Conservation (phyloP, 371 early-diverging fungal species). For the Lichtheimia ornata region DNA sequence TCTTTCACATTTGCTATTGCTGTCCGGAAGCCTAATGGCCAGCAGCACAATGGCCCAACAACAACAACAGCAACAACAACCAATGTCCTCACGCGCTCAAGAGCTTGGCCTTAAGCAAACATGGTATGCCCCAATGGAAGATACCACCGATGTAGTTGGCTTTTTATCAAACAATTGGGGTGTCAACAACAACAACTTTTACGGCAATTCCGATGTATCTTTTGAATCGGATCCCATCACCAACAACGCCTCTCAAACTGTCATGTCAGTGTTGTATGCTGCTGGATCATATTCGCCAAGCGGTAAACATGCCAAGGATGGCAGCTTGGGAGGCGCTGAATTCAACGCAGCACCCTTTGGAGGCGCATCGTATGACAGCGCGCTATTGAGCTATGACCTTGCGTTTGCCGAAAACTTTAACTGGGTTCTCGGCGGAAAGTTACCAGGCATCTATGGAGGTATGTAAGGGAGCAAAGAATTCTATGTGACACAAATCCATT, state of each 20-base stretch:
- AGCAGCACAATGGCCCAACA: slow-evolving; percentile 3
- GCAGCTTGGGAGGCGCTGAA: slow-evolving; percentile 43
- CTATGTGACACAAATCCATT: not conserved
- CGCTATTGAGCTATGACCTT: slow-evolving; percentile 54
- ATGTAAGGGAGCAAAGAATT: not conserved
- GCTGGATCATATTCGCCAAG: slow-evolving; percentile 48
- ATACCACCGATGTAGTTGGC: slow-evolving; percentile 4
- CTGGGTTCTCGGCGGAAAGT: slow-evolving; percentile 59
- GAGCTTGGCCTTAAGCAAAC: slow-evolving; percentile 32
- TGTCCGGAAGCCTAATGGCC: no score
- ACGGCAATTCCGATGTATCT: slow-evolving; percentile 30
- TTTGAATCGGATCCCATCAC: slow-evolving; percentile 52
- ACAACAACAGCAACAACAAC: not conserved
- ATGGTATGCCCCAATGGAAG: slow-evolving; percentile 32
- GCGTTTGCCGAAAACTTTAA: slow-evolving; percentile 56
- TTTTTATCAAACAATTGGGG: slow-evolving; percentile 30
- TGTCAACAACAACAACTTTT: slow-evolving; percentile 17
- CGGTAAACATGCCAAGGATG: slow-evolving; percentile 13
- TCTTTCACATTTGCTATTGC: no score
- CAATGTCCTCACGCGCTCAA: slow-evolving; percentile 13
- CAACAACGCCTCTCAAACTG: slow-evolving; percentile 19
- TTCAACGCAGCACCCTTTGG: slow-evolving; percentile 50
- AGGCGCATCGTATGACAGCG: slow-evolving; percentile 33
- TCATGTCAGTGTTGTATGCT: slow-evolving; percentile 40
- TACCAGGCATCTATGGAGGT: slow-evolving; percentile 57